Percentiles rank a stretch among this genome's conserved stretches.
Evolutionary conservation across 1,284 basidiomycete species (phyloP).

Genomic region (Afroboletus lepidellus): DNA sequence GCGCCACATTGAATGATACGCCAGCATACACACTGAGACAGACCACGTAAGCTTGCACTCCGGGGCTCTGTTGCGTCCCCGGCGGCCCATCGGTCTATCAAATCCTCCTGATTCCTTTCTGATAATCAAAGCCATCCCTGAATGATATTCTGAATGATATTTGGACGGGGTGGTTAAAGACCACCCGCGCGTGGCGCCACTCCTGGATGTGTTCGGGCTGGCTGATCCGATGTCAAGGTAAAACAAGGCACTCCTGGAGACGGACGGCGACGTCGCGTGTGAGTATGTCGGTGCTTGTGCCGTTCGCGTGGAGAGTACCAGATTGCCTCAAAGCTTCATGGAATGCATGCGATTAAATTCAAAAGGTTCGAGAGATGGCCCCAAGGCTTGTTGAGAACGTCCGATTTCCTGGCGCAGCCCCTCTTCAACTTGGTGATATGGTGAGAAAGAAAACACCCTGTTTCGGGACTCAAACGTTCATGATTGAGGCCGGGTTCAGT

Average conservation of each 20-base stretch:
- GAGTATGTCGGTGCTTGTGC: neutral
- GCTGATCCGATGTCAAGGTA: neutral
- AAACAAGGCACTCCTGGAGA: neutral
- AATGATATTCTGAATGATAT: neutral
- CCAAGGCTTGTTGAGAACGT: neutral
- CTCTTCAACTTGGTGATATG: neutral
- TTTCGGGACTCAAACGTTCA: neutral
- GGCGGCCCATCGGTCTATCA: too few species aligned
- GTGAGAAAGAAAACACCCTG: neutral
- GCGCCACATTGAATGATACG: too few species aligned
- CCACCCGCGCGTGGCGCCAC: too few species aligned
- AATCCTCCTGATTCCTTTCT: too few species aligned
- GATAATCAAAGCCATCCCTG: too few species aligned
- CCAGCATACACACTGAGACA: too few species aligned
- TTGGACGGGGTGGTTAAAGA: too few species aligned
- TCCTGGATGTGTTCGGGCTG: neutral
- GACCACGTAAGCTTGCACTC: too few species aligned
- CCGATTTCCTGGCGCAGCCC: neutral
- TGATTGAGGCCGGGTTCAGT: neutral
- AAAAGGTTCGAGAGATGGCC: conserved; percentile 1
- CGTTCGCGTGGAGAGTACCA: too few species aligned
- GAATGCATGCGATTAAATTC: conserved; percentile 9
- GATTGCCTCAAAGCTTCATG: neutral
- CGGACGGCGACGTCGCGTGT: neutral
- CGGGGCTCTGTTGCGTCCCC: too few species aligned